Conservation (phyloP, 2,329 filamentous ascomycete species). For the Shiraia sp. region DNA sequence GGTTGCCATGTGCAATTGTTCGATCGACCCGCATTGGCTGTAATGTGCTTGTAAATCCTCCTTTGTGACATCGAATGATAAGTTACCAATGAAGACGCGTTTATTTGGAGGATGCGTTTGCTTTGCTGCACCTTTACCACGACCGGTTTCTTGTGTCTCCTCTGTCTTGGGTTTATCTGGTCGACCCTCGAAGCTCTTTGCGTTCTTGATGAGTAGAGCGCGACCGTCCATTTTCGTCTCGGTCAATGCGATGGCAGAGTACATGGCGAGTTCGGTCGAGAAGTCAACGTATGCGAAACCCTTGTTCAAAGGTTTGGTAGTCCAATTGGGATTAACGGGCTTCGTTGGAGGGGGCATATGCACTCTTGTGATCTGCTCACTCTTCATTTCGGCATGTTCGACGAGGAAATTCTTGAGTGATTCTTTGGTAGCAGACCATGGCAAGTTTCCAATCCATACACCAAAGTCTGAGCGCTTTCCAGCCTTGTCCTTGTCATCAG, state of each 20-base stretch:
- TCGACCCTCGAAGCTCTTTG: constrained; percentile 87
- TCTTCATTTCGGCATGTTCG: constrained; percentile 61
- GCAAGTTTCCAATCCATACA: constrained; percentile 94
- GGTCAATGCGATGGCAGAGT: constrained; percentile 82
- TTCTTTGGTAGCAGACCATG: constrained; percentile 76
- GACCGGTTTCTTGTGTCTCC: constrained; percentile 23
- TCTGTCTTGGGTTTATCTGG: constrained; percentile 65
- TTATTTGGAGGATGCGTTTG: constrained; percentile 69
- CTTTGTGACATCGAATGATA: constrained; percentile 61
- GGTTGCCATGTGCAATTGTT: constrained; percentile 84
- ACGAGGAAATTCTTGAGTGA: constrained; percentile 82
- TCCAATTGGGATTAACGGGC: constrained; percentile 42
- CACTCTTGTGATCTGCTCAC: constrained; percentile 78
- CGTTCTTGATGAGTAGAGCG: constrained; percentile 88
- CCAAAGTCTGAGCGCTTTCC: constrained; percentile 74
- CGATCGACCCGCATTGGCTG: constrained; percentile 78
- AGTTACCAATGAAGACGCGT: constrained; percentile 76
- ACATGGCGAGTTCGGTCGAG: constrained; percentile 65
- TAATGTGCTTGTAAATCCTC: constrained; percentile 83
- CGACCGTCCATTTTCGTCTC: constrained; percentile 78
- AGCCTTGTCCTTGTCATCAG: constrained; percentile 37
- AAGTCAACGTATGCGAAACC: constrained; percentile 98
- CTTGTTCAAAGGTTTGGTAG: constrained; percentile 70
- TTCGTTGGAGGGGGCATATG: constrained; percentile 68
- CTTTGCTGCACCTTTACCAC: constrained; percentile 36